Conservation (phyloP, 2,329 filamentous ascomycete species). For the Fusarium annulatum region DNA sequence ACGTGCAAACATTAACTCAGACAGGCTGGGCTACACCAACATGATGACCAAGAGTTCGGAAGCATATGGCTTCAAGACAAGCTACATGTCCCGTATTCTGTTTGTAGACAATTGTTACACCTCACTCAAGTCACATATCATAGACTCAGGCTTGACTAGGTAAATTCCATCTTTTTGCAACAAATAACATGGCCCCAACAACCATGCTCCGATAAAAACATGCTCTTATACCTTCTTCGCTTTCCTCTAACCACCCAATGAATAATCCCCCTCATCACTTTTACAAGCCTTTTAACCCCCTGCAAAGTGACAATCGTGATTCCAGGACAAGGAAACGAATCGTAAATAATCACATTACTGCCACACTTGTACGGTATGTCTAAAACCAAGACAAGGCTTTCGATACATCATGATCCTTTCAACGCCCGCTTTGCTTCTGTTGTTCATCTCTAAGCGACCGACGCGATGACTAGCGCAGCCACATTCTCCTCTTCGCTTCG, state of each 20-base stretch:
- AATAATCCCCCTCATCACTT: constrained; percentile 10
- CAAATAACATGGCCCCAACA: constrained; percentile 28
- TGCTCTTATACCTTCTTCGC: constrained; percentile 37
- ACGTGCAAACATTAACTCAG: background rate
- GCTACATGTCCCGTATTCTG: background rate
- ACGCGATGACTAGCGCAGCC: constrained; percentile 83
- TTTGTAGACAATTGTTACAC: background rate
- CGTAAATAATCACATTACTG: constrained; percentile 42
- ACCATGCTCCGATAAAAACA: constrained; percentile 35
- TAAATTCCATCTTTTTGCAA: constrained; percentile 32
- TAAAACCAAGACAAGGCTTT: constrained; percentile 46
- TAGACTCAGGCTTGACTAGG: background rate
- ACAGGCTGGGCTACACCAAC: background rate
- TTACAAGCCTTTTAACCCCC: background rate
- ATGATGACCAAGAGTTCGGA: accelerated
- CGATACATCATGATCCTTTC: constrained; percentile 50
- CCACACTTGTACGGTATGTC: constrained; percentile 38
- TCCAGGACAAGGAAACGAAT: constrained; percentile 27
- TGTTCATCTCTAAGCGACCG: constrained; percentile 74
- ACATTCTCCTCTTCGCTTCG: constrained; percentile 94
- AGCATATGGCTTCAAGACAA: background rate
- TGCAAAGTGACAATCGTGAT: constrained; percentile 16
- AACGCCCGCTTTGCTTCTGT: constrained; percentile 50
- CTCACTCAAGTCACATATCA: background rate
- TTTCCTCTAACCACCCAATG: constrained; percentile 31